Evolutionary conservation across 73 alveolate species (phyloP).

Genomic region (Diophrys appendiculata): DNA sequence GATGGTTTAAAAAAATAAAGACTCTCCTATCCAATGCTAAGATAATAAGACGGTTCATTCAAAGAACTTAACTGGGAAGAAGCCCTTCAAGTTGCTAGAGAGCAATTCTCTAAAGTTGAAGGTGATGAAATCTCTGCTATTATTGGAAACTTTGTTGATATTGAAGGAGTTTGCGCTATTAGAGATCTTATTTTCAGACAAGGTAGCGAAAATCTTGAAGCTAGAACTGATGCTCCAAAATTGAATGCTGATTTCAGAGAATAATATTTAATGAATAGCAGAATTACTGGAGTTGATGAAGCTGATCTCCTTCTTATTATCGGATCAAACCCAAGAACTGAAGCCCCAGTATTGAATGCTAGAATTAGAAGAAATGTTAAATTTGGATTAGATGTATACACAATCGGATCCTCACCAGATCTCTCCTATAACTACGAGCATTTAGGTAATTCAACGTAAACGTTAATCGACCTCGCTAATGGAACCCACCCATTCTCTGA

Average conservation of each 20-base stretch:
- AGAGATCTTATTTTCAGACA: slow-evolving; percentile 72
- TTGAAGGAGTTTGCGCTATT: slow-evolving; percentile 76
- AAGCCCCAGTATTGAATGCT: slow-evolving; percentile 80
- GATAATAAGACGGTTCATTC: slow-evolving; percentile 65
- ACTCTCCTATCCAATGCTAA: slow-evolving; percentile 64
- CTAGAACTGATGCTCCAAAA: slow-evolving; percentile 59
- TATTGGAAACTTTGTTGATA: slow-evolving; percentile 82
- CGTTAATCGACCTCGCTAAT: slow-evolving; percentile 64
- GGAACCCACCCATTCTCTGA: slow-evolving; percentile 81
- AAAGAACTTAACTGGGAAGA: slow-evolving; percentile 79
- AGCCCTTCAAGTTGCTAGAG: slow-evolving; percentile 65
- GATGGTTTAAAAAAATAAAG: slow-evolving; percentile 84
- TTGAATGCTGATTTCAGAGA: slow-evolving; percentile 79
- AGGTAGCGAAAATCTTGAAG: slow-evolving; percentile 78
- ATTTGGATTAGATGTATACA: slow-evolving; percentile 65
- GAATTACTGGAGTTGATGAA: slow-evolving; percentile 84
- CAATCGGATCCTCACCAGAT: slow-evolving; percentile 74
- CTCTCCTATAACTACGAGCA: slow-evolving; percentile 70
- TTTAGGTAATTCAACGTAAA: slow-evolving; percentile 67
- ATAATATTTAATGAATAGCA: slow-evolving; percentile 75
- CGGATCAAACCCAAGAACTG: slow-evolving; percentile 76
- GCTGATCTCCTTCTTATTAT: slow-evolving; percentile 77
- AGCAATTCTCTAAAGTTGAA: slow-evolving; percentile 48
- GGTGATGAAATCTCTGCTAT: slow-evolving; percentile 79
- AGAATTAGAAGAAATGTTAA: slow-evolving; percentile 70